Evolutionary conservation across 208 protist genomes (phyloP), one percentile per base, ranked within the genome.

Genomic region (Trypanosoma boissoni): DNA sequence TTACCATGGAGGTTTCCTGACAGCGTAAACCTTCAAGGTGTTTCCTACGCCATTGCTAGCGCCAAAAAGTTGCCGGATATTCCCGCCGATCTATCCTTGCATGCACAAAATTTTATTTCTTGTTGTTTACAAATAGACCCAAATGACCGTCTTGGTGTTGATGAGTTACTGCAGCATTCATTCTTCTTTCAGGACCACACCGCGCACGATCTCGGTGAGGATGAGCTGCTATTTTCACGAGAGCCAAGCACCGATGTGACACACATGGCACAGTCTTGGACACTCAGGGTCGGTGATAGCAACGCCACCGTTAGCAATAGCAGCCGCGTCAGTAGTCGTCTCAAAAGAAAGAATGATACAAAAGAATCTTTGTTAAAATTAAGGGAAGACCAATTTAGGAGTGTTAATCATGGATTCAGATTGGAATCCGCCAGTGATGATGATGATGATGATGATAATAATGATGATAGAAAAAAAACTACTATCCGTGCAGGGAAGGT

Each of bases 151-250:
- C 59, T 68, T 14, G 77, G 62, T n/a, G 80, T 85, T 21, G 45
- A 72, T 14, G 55, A 81, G 50, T 66, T 95, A 55, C 72, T 95
- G 34, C 53, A 83, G 43, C 88, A 95, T 67, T 68, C 79, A 10
- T 92, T 95, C 58, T 87, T 93, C 51, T 66, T 66, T 29, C 52
- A 80, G 29, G 74, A 80, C 44, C 61, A 67, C 20, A 58, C 74
- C 41, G 55, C 2, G 3, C 64, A 72, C 37, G 63, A 60, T 3
- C 71, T 80, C 42, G 42, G 60, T 31, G 76, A 85, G 9, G 71
- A 64, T 16, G 71, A 82, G 32, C 12, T 83, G 41, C 55, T 83
- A 7, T 65, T 71, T 5, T 84, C 76, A 28, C 55, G 72, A 44
- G 70, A 51, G n/a, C 42, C 48, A 23, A 79, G 77, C 49, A 44